These are phyloP conservation scores for Bauhinia variegata DNA, from an alignment of 306 rosid species.

Conservation along the genomic window DNA sequence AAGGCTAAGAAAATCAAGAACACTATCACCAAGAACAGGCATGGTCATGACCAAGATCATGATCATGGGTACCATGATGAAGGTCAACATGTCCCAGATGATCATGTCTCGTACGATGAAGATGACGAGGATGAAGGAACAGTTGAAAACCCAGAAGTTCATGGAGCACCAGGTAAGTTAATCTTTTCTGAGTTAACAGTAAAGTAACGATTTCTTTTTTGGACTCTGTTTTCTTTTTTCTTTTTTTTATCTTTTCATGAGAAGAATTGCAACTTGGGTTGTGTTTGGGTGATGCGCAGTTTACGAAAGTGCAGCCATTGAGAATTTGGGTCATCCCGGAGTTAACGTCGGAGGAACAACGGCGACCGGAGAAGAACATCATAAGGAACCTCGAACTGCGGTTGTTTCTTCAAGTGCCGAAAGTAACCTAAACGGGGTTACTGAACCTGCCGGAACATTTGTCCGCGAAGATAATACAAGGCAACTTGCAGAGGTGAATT, in stretches of 20 bases:
- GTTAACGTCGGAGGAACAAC: constrained; percentile 29
- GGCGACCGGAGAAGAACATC: no score
- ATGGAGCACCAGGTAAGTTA: constrained; percentile 58
- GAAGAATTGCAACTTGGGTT: constrained; percentile 18
- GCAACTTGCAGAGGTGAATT: constrained; percentile 41
- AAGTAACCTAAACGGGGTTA: no score
- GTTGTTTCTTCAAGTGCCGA: no score
- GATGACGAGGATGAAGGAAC: constrained; percentile 52
- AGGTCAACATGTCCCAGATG: constrained; percentile 49
- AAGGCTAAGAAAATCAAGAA: constrained; percentile 77
- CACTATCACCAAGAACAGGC: constrained; percentile 50
- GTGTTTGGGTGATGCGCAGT: constrained; percentile 41
- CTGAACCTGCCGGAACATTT: constrained; percentile 37
- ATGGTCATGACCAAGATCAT: constrained; percentile 31
- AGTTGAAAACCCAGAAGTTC: constrained; percentile 52
- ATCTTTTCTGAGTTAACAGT: not conserved
- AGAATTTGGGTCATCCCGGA: not conserved
- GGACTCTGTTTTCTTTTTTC: not conserved
- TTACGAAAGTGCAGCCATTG: constrained; percentile 41
- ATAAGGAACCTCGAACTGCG: no score
- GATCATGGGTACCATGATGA: no score
- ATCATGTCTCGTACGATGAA: constrained; percentile 54
- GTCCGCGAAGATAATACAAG: constrained; percentile 8
- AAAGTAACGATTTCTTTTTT: not conserved
- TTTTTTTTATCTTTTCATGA: not conserved